Base-by-base conservation (phyloP, 2,329 filamentous ascomycete genomes). In the Zymoseptoria ardabiliae region DNA sequence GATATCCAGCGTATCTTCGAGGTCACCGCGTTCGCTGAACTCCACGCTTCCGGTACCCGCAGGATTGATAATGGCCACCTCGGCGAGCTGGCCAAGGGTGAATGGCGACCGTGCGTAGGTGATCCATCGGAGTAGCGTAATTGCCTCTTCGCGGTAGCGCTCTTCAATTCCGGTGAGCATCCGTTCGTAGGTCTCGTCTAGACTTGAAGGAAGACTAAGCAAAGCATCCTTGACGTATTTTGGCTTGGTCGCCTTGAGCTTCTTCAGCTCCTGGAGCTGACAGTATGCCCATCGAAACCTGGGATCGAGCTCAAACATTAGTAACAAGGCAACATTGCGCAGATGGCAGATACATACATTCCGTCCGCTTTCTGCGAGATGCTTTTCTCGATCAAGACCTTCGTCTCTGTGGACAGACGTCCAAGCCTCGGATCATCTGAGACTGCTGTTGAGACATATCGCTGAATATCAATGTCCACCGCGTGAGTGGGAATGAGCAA, bases 261-360 rank as follows among this genome's bases (percentile, higher is more conserved):
- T 61, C 53, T 61, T 62, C 3, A 68, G 56, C 53, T 58, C 63
- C 17, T 66, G 59, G 19, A 68, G 55, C 59, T 68, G 66, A 17
- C 63, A 66, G 28, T 58, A 62, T 11, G 62, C 66, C 66, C 66
- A 69, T 21, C 66, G 57, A 25, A 67, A 69, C 66, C 66, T 69
- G 25, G 5, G 17, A 6, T 6, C 23, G 8, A 25, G 23, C 23
- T n/a, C 23, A 25, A 25, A 25, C 23, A 7, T 25, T 25, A 25
- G 23, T 25, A 1, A 1, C 23, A 25, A 6, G 23, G 23, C 23
- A 25, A 25, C 23, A 7, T 7, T 7, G 8, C 1, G 9, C 21
- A 23, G 11, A 57, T 13, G 22, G 1, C 5, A 17, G 30, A 48
- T 20, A 55, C 65, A 58, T 61, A 67, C 66, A 68, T 68, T 53